Evolutionary conservation across 768 basidiomycete species (phyloP), one percentile per base, ranked within the genome.

Genomic region (Collybia sordida): DNA sequence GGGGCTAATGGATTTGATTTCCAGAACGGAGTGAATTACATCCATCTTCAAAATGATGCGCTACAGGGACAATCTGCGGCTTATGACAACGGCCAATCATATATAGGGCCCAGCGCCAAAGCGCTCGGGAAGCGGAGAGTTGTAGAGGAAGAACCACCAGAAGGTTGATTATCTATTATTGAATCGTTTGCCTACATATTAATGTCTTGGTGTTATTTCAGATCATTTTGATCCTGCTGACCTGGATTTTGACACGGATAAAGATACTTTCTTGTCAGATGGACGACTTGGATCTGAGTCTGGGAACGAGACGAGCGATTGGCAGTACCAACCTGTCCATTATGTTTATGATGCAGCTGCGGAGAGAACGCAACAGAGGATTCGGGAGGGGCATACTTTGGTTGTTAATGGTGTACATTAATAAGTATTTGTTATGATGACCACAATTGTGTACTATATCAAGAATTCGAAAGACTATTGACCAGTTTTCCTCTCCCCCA

Each of bases 261-360:
- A 75, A 8, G 70, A 70, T 31, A 63, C 69, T 27, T 67, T 59
- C 46, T 61, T 57, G 49, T 54, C 55, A 2, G 71, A 66, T 50
- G 72, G 62, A 45, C 65, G 56, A 51, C 52, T 64, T 11, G 79
- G 83, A 37, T 79, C 77, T 22, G 83, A 84, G 42, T 78, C 80
- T 23, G 67, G 66, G 12, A 59, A 60, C 7, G 52, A 58, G 21
- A 48, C 59, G 22, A 62, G 65, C 18, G 57, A 54, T 17, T 53
- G 50, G 59, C 65, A 65, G 34, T 79, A 77, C 42, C 76, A 68
- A 17, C 80, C 82, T 2, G 75, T 82, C 21, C 79, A 79, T 12
- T 94, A 87, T 67, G 91, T 88, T n/a, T 97, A 97, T 64, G 93
- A 97, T 63, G 93, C 93, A 0, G 91, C 86, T 4, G 91, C 91